Evolutionary conservation across 1,139 yeast genomes (phyloP).

Genomic region (Protomyces inundatus): DNA sequence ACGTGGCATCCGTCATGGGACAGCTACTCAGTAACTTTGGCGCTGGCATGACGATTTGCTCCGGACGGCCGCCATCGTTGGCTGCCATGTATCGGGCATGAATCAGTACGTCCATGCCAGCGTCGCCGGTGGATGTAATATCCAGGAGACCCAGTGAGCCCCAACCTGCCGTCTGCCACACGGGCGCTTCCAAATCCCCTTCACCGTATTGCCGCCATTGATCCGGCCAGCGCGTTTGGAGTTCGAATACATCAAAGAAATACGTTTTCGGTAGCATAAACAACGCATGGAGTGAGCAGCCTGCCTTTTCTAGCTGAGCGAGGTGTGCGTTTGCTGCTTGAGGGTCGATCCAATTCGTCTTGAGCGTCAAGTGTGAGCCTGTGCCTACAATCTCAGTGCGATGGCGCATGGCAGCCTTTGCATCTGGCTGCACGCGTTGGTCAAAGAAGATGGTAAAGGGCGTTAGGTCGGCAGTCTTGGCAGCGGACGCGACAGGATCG

Average conservation of each 20-base stretch:
- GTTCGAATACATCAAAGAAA: constrained; percentile 16
- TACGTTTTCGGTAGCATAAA: constrained; percentile 5
- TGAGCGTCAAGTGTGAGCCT: constrained; percentile 9
- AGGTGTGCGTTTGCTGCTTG: neutral
- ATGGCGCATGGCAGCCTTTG: neutral
- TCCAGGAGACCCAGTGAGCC: constrained; percentile 3
- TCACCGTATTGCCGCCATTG: constrained; percentile 12
- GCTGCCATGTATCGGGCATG: constrained; percentile 12
- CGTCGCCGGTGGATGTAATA: neutral
- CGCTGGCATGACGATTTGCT: neutral
- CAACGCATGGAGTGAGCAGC: neutral
- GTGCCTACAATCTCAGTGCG: neutral
- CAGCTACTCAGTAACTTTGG: constrained; percentile 8
- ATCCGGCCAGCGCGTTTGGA: neutral
- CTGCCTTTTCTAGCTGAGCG: neutral
- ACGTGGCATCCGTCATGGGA: constrained; percentile 5
- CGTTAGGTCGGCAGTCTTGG: neutral
- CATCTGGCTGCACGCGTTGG: constrained; percentile 2
- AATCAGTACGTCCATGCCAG: neutral
- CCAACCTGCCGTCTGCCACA: constrained; percentile 17
- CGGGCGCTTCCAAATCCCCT: constrained; percentile 21
- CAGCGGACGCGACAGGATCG: neutral
- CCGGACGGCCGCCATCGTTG: neutral
- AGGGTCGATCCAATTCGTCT: neutral
- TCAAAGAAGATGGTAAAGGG: constrained; percentile 22